These are phyloP conservation scores for Pleurotus sapidus DNA, from an alignment of 768 basidiomycete genomes.

Conservation along the genomic window DNA sequence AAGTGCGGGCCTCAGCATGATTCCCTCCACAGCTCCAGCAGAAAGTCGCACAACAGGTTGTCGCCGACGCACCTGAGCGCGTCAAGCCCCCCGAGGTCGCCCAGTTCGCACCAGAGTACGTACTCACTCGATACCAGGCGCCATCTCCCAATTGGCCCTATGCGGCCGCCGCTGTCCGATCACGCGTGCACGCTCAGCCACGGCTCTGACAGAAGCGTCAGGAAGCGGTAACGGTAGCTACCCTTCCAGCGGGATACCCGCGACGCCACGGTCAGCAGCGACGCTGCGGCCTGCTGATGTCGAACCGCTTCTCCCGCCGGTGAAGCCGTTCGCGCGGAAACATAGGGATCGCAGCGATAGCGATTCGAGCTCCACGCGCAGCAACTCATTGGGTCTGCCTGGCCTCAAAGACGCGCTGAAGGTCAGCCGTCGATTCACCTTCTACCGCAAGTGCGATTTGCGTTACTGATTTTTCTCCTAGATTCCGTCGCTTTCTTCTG, in stretches of 20 bases:
- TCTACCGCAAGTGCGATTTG: neutral
- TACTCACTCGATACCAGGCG: constrained; percentile 49
- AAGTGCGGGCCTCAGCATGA: constrained; percentile 10
- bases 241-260: neutral
- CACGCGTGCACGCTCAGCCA: constrained; percentile 40
- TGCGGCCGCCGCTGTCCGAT: constrained; percentile 29
- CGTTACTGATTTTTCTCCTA: constrained; percentile 19
- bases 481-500: constrained; percentile 67
- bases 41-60: constrained; percentile 17
- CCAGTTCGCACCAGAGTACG: constrained; percentile 50
- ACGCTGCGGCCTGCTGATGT: neutral
- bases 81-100: constrained; percentile 23
- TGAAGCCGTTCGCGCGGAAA: constrained; percentile 40
- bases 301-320: constrained; percentile 29
- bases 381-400: constrained; percentile 38
- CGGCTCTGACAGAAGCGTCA: constrained; percentile 30
- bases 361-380: constrained; percentile 33
- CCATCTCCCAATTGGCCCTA: constrained; percentile 17
- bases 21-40: constrained; percentile 15
- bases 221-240: constrained; percentile 5
- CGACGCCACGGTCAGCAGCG: constrained; percentile 6
- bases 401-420: constrained; percentile 74
- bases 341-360: constrained; percentile 47
- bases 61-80: constrained; percentile 30
- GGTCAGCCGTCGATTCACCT: constrained; percentile 30